Evolutionary conservation across 2,329 filamentous ascomycete species (phyloP), one percentile per base, ranked within the genome.

Genomic region (Lomentospora prolificans): DNA sequence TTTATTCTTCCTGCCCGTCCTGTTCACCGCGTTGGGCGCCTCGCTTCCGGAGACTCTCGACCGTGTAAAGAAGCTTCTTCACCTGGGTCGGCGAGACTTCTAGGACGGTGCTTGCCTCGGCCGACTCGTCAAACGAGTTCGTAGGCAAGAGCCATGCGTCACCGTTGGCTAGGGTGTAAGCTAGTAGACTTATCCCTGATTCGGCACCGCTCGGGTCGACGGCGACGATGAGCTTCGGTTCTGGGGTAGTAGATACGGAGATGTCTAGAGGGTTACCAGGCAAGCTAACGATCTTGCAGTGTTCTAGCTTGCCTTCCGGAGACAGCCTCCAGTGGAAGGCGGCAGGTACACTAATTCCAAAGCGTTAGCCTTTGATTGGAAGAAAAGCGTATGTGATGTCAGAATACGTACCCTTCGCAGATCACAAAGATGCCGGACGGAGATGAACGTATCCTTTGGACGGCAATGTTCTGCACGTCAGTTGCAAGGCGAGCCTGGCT

Each of bases 181-280:
- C 41, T 3, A 63, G 50, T 19, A 66, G 53, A 10, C 63, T 56
- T 27, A 60, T 36, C 2, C 27, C 57, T 9, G 33, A 46, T 24
- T 62, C 58, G 8, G 60, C 55, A 36, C 66, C 65, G 39, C 62
- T 59, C 1, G 69, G 63, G 56, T 79, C 74, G 33, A 76, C 60
- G 12, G 74, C 67, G 4, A 72, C 68, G 39, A 75, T 59, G 31
- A 79, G 59, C 55, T 58, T 65, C 19, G 64, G 57, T 6, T 60
- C 57, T 24, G 56, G 58, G 30, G 57, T 55, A 12, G 64, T 59
- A 9, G 68, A 55, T n/a, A 69, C 58, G 27, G 67, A 63, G 9
- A 78, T 63, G 63, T 84, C 80, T 3, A 92, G 76, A 1, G 84
- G 79, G 62, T 88, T 90, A 6, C 86, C 86, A 2, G 76, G 72